Base-by-base conservation (phyloP, 495 filamentous ascomycete species). In the Beverwykella pulmonaria region DNA sequence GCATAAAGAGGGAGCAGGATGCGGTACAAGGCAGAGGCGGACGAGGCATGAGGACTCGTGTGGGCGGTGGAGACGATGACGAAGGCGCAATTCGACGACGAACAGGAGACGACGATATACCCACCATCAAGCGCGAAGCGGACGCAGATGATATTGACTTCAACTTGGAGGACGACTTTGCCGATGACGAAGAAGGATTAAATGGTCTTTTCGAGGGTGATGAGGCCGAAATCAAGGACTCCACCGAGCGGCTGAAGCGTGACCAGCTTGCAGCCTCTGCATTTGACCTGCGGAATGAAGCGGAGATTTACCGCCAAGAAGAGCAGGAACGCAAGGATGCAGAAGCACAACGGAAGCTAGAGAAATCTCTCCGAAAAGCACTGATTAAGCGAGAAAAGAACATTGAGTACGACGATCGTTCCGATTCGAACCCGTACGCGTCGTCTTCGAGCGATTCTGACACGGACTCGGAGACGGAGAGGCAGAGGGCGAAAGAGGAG, bases 261-360 rank as follows among this genome's bases (percentile, higher is more conserved):
- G 93, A 98, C 71, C 92, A 94, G 70, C 79, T 93, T 30, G 86
- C 85, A 61, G 93, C 94, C 15, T 96, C 96, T 70, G 78, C 93
- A 7, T 97, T 97, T 68, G 88, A 90, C 61, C 79, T 91, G 15
- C 91, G 60, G 0, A 60, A 72, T 23, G 70, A 72, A 32, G 30
- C 63, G 3, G 70, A 77, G 8, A 68, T 76, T 25, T 70, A 90
- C 67, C 87, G 95, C 20, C 91, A 97, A 75, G 86, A 88, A 59
- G 90, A 97, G 63, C 90, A 92, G 36, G 92, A 97, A 57, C 80
- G 87, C 55, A 89, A 93, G 72, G 90, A 94, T 75, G 73, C 83
- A 12, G 83, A 88, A 65, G 82, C 89, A 71, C 82, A 88, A 75
- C 82, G 82, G 71, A 88, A 91, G 52, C 86, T 86, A 63, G 83